A percentile compares a stretch with the other conserved stretches of the same genome.
Conservation (phyloP, 345 rosid genomes). For the Nephelium lappaceum region DNA sequence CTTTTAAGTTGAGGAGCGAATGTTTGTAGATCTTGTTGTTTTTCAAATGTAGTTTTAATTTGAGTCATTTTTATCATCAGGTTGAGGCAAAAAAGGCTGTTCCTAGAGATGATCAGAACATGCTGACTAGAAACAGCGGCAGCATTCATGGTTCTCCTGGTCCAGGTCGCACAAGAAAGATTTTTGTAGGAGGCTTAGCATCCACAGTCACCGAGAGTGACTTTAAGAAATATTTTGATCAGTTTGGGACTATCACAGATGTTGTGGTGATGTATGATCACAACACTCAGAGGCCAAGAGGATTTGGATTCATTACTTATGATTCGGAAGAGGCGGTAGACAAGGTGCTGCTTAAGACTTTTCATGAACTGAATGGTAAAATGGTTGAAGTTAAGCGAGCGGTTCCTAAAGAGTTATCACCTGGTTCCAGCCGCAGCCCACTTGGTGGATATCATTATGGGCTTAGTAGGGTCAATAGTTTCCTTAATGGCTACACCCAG, state of each 20-base stretch:
- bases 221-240: conserved; percentile 76
- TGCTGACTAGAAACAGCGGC: conserved; percentile 50
- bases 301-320: conserved; percentile 77
- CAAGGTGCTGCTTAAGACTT: conserved; percentile 61
- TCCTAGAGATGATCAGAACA: conserved; percentile 79
- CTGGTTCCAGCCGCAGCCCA: conserved; percentile 72
- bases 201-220: conserved; percentile 79
- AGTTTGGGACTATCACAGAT: conserved; percentile 73
- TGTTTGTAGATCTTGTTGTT: neutral
- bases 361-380: conserved; percentile 79
- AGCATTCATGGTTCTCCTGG: conserved; percentile 73
- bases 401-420: conserved; percentile 79
- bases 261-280: conserved; percentile 88
- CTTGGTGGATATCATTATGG: conserved; percentile 73
- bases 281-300: conserved; percentile 81
- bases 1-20: conserved; percentile 9
- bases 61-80: conserved; percentile 36
- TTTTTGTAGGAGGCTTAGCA: conserved; percentile 83
- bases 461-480: conserved; percentile 57
- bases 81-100: conserved; percentile 86
- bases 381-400: conserved; percentile 83
- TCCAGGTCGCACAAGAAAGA: conserved; percentile 70
- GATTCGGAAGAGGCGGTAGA: conserved; percentile 82
- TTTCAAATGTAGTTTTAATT: conserved; percentile 28
- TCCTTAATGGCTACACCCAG: conserved; percentile 64